phyloP scores from a whole-genome alignment of 1,284 basidiomycete species.

The Moniliophthora roreri region DNA sequence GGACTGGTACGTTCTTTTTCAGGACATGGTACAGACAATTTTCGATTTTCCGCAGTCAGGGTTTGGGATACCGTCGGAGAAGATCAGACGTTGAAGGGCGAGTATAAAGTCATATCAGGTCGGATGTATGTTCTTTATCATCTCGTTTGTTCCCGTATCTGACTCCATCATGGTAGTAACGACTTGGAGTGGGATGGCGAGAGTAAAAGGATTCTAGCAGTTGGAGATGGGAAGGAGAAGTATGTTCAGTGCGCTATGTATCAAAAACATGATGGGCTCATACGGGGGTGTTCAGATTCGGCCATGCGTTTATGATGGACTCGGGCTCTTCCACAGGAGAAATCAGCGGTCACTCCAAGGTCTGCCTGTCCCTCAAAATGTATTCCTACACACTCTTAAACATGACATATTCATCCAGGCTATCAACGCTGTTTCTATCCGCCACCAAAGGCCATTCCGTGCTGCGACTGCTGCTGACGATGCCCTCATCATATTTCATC shows the following conservation, averaged over 20 bases:
- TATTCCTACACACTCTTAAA: neutral
- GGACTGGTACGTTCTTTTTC: conserved; percentile 76
- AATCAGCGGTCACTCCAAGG: conserved; percentile 92
- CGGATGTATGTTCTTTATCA: conserved; percentile 60
- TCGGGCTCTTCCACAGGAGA: conserved; percentile 91
- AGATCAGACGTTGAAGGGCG: conserved; percentile 84
- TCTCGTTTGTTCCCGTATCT: neutral
- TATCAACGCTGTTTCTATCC: conserved; percentile 91
- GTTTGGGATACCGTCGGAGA: conserved; percentile 94
- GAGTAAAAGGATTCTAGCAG: conserved; percentile 92
- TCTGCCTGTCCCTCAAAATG: conserved; percentile 25
- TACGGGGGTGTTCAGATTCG: conserved; percentile 60
- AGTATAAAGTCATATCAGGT: conserved; percentile 82
- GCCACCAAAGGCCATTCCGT: conserved; percentile 87
- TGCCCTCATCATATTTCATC: conserved; percentile 77
- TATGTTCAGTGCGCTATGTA: conserved; percentile 33
- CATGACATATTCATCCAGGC: conserved; percentile 47
- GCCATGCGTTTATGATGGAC: conserved; percentile 86
- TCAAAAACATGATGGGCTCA: neutral
- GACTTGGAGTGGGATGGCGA: conserved; percentile 98
- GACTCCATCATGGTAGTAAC: conserved; percentile 49
- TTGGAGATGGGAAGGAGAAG: conserved; percentile 94
- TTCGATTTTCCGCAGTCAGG: conserved; percentile 51
- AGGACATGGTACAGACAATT: neutral
- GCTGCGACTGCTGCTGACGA: conserved; percentile 91